Percentiles rank a stretch among this genome's conserved stretches.
phyloP scores from a whole-genome alignment of 2,329 filamentous ascomycete genomes.

The Tetracladium maxilliforme region DNA sequence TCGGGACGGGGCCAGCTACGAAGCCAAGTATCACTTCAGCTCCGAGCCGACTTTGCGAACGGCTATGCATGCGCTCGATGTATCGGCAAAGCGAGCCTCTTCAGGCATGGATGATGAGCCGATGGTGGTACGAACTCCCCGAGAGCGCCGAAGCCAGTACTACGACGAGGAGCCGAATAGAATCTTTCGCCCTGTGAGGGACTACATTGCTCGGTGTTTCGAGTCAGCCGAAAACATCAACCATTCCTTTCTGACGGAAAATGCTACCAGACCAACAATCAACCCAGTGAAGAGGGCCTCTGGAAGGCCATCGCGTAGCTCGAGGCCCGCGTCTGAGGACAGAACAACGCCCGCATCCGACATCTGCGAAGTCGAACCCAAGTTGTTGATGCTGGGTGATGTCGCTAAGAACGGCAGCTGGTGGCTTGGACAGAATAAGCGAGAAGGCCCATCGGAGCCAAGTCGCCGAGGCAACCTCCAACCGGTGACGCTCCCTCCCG shows the following conservation, averaged over 20 bases:
- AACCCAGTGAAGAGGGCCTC: slow-evolving; percentile 15
- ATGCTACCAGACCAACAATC: slow-evolving; percentile 27
- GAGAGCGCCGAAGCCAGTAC: slow-evolving; percentile 1
- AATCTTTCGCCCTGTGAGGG: slow-evolving; percentile 64
- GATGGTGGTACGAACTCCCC: neutral
- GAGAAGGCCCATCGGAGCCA: slow-evolving; percentile 11
- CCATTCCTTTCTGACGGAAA: slow-evolving; percentile 62
- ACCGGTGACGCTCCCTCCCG: slow-evolving; percentile 12
- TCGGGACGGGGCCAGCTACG: neutral
- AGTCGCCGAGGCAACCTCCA: slow-evolving; percentile 17
- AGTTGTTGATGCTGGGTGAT: slow-evolving; percentile 58
- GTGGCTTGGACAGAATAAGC: slow-evolving; percentile 50
- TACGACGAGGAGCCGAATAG: slow-evolving; percentile 26
- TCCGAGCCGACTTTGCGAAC: neutral
- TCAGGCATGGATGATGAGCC: neutral
- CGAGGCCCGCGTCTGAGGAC: neutral
- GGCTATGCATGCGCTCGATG: neutral
- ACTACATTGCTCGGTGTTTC: slow-evolving; percentile 59
- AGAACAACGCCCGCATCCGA: slow-evolving; percentile 15
- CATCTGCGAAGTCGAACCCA: slow-evolving; percentile 55
- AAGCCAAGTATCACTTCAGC: neutral
- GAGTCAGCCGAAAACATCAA: slow-evolving; percentile 61
- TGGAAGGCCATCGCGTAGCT: slow-evolving; percentile 14
- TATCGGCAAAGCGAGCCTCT: neutral
- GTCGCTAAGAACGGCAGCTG: slow-evolving; percentile 70